Base-by-base conservation (phyloP, 805 yeast species). In the Cyberlindnera euphorbiiphila region DNA sequence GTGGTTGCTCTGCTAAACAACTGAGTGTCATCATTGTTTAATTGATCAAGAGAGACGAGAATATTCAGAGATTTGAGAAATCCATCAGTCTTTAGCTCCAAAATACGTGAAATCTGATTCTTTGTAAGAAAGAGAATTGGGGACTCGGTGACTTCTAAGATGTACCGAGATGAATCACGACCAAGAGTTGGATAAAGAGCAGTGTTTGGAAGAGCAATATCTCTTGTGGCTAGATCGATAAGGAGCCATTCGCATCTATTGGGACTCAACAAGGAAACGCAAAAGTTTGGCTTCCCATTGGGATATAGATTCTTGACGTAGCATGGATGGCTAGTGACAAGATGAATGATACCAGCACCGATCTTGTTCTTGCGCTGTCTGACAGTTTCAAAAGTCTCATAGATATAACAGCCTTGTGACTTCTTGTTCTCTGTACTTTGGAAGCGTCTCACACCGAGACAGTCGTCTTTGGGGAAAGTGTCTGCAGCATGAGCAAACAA, bases 201-300 rank as follows among this genome's bases (percentile, higher is more conserved):
- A 9, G 77, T 74, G 38, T 68, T 65, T n/a, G 73, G 55, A 29
- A 65, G 69, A 57, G 69, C 69, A 60, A 73, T 78, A 9, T 75
- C 66, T 29, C 67, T 68, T 49, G 81, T 73, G 1, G 86, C 86
- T 49, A 81, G 58, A 60, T 83, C 91, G 22, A 81, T 59, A 13
- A 81, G 53, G 16, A 69, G 65, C 91, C 91, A 83, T 59, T 82
- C 85, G 9, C 70, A 62, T 30, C 76, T 63, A 51, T 81, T 81
- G 14, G 66, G 62, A 14, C 82, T 69, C 53, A 72, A 72, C 12
- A 81, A 50, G 3, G 81, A 62, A 26, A 78, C 70, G 23, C 77
- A 62, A 47, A 76, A 79, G 23, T 51, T 42, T 4, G 35, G 41
- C 28, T 29, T 31, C 4, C 28, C 39, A 9, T 35, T 36, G 7